Evolutionary conservation across 2,329 filamentous ascomycete species (phyloP), one percentile per base, ranked within the genome.

Genomic region (Parascedosporium putredinis): DNA sequence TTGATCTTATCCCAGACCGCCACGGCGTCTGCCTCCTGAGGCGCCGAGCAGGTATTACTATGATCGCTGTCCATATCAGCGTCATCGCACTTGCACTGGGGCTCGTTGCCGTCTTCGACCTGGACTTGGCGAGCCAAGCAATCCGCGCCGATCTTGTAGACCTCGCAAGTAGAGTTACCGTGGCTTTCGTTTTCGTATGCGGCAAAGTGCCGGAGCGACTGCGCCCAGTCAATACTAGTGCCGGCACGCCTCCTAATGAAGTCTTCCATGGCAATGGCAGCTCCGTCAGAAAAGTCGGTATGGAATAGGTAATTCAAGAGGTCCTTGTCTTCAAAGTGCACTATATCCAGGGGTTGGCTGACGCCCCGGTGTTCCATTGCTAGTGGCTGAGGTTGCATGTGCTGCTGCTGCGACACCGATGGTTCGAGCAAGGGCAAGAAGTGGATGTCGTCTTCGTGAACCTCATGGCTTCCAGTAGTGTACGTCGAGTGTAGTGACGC

Each of bases 91-190:
- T n/a, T 14, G 27, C 7, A n/a, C 42, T 24, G 18, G 1, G 42
- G 14, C 27, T 10, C 42, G n/a, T n/a, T n/a, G n/a, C n/a, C n/a
- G n/a, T 45, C 42, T 20, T 5, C 23, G 14, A 22, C 42, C 42
- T 29, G 25, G 23, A 64, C 59, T 25, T 66, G 60, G 60, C 64
- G 60, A 2, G 65, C 55, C 7, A 68, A 51, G 2, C 72, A 72
- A 49, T 77, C 70, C 3, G 61, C 60, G 1, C 67, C 69, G 10
- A 81, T 66, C 53, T 81, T 76, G 55, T 78, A 81, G 3, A 81
- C 71, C 54, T 78, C 75, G 53, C 76, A 78, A 14, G 75, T 75
- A 2, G 73, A 71, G 51, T 74, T 73, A 3, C 67, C 67, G 34
- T 70, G 69, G 27, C 59, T 57, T 24, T 66, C 62, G 6, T 64